These are phyloP conservation scores for Glomus cerebriforme DNA, from an alignment of 192 early-diverging fungal genomes.

Conservation along the genomic window DNA sequence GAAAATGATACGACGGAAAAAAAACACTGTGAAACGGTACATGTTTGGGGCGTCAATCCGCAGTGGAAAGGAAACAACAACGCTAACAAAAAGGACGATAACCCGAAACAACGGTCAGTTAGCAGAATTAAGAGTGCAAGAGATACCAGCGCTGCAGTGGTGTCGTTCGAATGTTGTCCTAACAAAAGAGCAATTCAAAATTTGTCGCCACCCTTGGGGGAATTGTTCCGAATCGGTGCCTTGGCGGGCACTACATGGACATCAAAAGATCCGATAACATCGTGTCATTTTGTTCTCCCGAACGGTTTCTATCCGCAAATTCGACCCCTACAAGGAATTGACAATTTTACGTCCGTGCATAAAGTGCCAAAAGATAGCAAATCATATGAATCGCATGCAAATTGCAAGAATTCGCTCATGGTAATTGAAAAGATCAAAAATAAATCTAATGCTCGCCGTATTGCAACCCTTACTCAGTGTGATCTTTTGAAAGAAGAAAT, in stretches of 20 bases:
- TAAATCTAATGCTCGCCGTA: constrained; percentile 1
- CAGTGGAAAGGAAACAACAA: no score
- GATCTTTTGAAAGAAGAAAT: not conserved
- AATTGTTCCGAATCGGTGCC: constrained; percentile 23
- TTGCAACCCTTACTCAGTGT: constrained; percentile 11
- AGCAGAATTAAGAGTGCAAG: not conserved
- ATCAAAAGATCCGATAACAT: not conserved
- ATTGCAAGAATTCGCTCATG: no score
- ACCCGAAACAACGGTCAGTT: not conserved
- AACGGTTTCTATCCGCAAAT: not conserved
- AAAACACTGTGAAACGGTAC: not conserved
- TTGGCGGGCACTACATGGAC: constrained; percentile 18
- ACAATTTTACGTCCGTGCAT: not conserved
- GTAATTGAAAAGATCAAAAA: no score
- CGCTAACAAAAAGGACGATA: no score
- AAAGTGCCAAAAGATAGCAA: not conserved
- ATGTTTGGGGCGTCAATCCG: constrained; percentile 24
- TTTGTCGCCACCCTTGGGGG: constrained; percentile 7
- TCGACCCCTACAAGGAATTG: no score
- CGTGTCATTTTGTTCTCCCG: constrained; percentile 19
- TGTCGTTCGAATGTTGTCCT: no score
- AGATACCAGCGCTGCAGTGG: not conserved
- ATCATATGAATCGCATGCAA: not conserved
- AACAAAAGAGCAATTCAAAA: not conserved
- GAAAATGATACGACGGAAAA: not conserved